phyloP scores from a whole-genome alignment of 257 asterid species.

The Fraxinus quadrangulata region DNA sequence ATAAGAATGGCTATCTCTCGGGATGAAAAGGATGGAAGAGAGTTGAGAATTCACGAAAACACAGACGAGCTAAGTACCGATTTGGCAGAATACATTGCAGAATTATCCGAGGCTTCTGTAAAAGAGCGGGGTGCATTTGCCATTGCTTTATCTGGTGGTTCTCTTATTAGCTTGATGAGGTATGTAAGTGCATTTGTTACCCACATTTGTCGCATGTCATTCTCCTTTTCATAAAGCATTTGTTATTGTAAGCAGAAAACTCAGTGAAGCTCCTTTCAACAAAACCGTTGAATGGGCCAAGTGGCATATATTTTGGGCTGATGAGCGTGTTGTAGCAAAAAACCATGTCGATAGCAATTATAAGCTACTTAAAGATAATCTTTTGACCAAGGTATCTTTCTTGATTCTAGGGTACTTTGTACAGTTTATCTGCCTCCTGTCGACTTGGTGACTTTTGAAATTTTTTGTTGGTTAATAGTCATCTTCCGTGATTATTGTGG shows the following conservation, averaged over 20 bases:
- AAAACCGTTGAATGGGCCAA: slow-evolving; percentile 97
- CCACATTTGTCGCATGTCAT: not conserved
- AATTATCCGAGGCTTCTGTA: slow-evolving; percentile 76
- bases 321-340: slow-evolving; percentile 93
- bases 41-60: slow-evolving; percentile 68
- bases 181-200: slow-evolving; percentile 32
- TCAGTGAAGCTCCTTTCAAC: slow-evolving; percentile 80
- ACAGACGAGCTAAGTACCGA: slow-evolving; percentile 64
- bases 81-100: slow-evolving; percentile 91
- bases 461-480: not conserved
- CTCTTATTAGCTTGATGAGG: slow-evolving; percentile 79
- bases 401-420: not conserved
- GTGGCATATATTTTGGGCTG: slow-evolving; percentile 91
- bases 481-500: not conserved
- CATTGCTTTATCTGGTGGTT: slow-evolving; percentile 93
- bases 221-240: not conserved
- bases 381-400: slow-evolving; percentile 76
- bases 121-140: slow-evolving; percentile 85
- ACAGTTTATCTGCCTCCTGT: not conserved
- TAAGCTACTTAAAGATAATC: slow-evolving; percentile 75
- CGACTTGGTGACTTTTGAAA: not conserved
- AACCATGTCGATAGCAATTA: slow-evolving; percentile 89
- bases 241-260: slow-evolving; percentile 59
- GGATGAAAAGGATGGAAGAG: slow-evolving; percentile 58
- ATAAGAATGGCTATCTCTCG: slow-evolving; percentile 62